Percentiles rank a stretch among this genome's conserved stretches.
These are phyloP conservation scores for Colletotrichum sojae DNA, from an alignment of 2,329 filamentous ascomycete genomes.

Conservation along the genomic window DNA sequence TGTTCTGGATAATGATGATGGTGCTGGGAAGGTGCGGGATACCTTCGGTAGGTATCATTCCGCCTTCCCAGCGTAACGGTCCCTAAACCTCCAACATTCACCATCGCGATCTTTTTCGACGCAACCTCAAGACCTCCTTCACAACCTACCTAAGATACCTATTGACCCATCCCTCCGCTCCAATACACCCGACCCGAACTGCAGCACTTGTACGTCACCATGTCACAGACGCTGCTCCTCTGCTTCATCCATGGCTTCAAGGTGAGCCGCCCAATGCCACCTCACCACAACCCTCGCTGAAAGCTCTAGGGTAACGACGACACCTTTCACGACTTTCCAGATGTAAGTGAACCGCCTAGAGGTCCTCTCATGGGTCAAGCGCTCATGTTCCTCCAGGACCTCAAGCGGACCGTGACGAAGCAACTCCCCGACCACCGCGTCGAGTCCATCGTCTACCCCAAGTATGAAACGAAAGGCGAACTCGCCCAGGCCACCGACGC, in stretches of 20 bases:
- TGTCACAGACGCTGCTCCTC: constrained; percentile 73
- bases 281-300: not conserved
- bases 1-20: not conserved
- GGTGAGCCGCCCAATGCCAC: constrained; percentile 50
- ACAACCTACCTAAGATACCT: not conserved
- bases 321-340: constrained; percentile 78
- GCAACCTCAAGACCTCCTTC: not conserved
- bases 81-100: not conserved
- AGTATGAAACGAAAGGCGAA: constrained; percentile 81
- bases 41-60: not conserved
- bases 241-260: constrained; percentile 86
- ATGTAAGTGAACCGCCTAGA: constrained; percentile 49
- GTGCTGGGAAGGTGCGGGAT: constrained; percentile 6
- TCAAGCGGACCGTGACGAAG: constrained; percentile 70
- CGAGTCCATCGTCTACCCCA: constrained; percentile 75
- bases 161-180: not conserved
- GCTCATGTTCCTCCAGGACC: constrained; percentile 55
- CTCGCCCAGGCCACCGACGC: constrained; percentile 63
- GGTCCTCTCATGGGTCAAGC: not conserved
- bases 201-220: not conserved
- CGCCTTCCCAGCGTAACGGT: not conserved
- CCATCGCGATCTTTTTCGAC: not conserved
- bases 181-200: not conserved
- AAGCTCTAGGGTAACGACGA: constrained; percentile 72
- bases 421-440: constrained; percentile 73